Conservation (phyloP, 2,329 filamentous ascomycete species). For the Thielaviopsis punctulata region DNA sequence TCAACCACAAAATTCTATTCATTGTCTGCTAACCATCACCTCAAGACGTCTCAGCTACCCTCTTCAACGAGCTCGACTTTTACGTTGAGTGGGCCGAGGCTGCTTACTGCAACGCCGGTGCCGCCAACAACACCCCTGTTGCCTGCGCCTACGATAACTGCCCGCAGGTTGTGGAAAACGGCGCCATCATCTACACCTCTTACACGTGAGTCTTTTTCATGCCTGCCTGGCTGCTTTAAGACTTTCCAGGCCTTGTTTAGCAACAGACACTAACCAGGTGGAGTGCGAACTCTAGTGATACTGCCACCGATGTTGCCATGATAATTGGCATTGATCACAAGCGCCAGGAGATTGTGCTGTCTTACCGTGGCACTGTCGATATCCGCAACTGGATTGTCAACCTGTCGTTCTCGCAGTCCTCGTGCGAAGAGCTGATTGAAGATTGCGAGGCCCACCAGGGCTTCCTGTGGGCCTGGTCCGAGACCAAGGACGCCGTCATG, state of each 20-base stretch:
- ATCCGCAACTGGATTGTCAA: constrained; percentile 46
- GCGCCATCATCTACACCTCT: constrained; percentile 4
- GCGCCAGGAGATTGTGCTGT: constrained; percentile 37
- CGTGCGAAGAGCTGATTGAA: constrained; percentile 19
- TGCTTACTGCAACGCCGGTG: constrained; percentile 10
- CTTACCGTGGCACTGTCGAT: constrained; percentile 40
- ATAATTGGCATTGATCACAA: constrained; percentile 33
- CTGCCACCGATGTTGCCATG: constrained; percentile 28
- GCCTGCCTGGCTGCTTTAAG: too few relatives aligned
- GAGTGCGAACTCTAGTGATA: constrained; percentile 19
- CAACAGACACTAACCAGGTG: constrained; percentile 13
- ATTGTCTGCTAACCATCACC: not conserved
- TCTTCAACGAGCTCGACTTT: constrained; percentile 9
- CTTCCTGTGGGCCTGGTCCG: constrained; percentile 41
- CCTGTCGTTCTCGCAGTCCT: constrained; percentile 23
- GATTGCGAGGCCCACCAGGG: constrained; percentile 38
- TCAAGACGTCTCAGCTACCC: constrained; percentile 2
- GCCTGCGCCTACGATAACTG: constrained; percentile 11
- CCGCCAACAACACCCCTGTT: constrained; percentile 5
- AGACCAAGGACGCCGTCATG: constrained; percentile 28
- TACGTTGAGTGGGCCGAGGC: constrained; percentile 12
- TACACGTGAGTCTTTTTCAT: constrained; percentile 7
- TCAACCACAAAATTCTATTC: not conserved
- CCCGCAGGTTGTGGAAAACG: constrained; percentile 3
- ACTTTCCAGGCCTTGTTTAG: not conserved